Evolutionary conservation across 768 basidiomycete genomes (phyloP), one percentile per base, ranked within the genome.

Genomic region (Cubamyces sp.): DNA sequence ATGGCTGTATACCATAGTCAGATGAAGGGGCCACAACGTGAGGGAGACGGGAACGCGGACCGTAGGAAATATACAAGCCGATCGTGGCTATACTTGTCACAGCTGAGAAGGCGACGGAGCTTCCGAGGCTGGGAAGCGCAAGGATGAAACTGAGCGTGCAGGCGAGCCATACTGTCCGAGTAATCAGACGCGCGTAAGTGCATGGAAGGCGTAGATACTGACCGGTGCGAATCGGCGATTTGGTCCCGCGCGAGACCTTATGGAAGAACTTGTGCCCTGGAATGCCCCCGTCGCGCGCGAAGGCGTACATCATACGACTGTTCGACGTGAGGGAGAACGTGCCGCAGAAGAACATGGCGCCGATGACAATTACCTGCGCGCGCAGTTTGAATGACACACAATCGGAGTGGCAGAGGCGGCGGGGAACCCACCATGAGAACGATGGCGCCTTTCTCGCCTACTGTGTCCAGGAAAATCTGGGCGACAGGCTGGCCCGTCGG

Each of bases 291-390:
- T 93, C 91, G 40, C 91, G 82, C 3, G 88, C 81, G 68, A 91
- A 92, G 0, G 90, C 87, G 70, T 86, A 93, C 87, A 89, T 90
- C 90, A 92, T 92, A 0, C 91, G 81, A 3, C 86, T 88, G 70
- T 92, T 93, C 0, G 86, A 86, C 0, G 90, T 91, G 52, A 93
- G 75, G 0, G 88, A 90, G 75, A 92, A 92, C 0, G 87, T 88
- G 15, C 87, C 87, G 57, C 88, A 90, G 70, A 87, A 87, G 72
- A 84, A 89, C 87, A 91, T 88, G 0, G 86, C 82, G 14, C 85
- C 87, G 41, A 89, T 85, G 25, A 88, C 81, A 45, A 90, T 84
- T 15, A 86, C 80, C 84, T 85, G 50, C 9, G 25, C 23, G 1
- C 14, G 19, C 15, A 15, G 19, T 16, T 16, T 25, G n/a, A 19